Evolutionary conservation across 495 filamentous ascomycete genomes (phyloP), one percentile per base, ranked within the genome.

Genomic region (Monascus purpureus): DNA sequence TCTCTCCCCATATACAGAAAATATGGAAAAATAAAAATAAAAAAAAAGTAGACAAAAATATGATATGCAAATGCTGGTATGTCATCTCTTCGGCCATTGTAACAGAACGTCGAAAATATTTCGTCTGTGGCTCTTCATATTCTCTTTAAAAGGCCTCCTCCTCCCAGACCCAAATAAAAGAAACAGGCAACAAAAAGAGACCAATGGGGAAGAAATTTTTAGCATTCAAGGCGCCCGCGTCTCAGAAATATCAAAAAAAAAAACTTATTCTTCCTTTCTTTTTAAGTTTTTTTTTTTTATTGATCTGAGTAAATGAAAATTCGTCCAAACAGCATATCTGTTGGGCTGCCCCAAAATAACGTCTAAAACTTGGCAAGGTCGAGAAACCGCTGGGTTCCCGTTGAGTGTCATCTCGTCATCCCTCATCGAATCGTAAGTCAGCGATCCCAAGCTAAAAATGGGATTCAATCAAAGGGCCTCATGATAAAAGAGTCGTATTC

Each of bases 381-480:
- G 56, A 51, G 52, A 56, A 56, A 59, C 42, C 43, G 38, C 50
- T 49, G 52, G 49, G 51, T 52, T 52, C 44, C 51, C 48, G 37
- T 41, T 40, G 42, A 41, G 41, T 59, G 61, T 68, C 63, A 61
- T 67, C 58, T 63, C 62, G 57, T 68, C 63, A 65, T 68, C 63
- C 59, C 53, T 67, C 63, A 63, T 68, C 59, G 60, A 67, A 58
- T 67, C 62, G 57, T 66, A 58, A 65, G 53, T 53, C 53, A 55
- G 55, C 52, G 46, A 60, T 50, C 51, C 51, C 29, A 13, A 26
- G 28, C 17, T 18, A n/a, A 12, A 6, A 13, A 42, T 6, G 22
- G 19, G 22, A 23, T 25, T 28, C 25, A n/a, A 22, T 4, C 9
- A 4, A 52, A 38, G 49, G 55, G 57, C 53, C 57, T 61, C 55